Percentiles rank a stretch among this genome's conserved stretches.
phyloP scores from a whole-genome alignment of 2,329 filamentous ascomycete genomes.

The Furcasterigmium furcatum region DNA sequence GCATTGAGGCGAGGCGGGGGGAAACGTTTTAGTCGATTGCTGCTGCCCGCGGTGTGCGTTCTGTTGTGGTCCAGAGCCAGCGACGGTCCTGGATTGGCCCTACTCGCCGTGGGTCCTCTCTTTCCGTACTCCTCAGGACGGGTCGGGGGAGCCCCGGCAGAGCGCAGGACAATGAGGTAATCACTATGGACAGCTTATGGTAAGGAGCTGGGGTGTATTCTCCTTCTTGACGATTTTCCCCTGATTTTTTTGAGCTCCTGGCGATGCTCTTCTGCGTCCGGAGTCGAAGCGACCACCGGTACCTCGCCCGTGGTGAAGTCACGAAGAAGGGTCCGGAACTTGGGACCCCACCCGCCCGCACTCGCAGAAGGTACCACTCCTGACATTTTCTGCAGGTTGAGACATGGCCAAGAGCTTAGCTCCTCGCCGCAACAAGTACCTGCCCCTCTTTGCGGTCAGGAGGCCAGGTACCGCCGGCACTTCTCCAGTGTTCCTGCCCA shows the following conservation, averaged over 20 bases:
- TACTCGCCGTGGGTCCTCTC: not conserved
- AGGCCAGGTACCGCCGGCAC: not conserved
- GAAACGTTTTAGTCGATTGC: slow-evolving; percentile 7
- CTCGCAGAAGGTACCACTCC: not conserved
- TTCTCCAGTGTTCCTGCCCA: no score
- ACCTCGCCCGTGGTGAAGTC: not conserved
- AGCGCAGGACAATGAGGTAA: no score
- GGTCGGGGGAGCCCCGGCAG: not conserved
- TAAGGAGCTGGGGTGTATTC: no score
- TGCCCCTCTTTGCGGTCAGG: not conserved
- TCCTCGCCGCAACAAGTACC: not conserved
- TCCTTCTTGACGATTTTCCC: not conserved
- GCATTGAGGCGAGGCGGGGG: slow-evolving; percentile 12
- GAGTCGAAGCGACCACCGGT: not conserved
- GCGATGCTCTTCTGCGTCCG: no score
- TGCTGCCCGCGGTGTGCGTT: not conserved
- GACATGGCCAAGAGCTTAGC: not conserved
- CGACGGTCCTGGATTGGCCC: not conserved
- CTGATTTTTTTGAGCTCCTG: not conserved
- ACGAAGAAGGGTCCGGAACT: not conserved
- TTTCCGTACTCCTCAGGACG: not conserved
- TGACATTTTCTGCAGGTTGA: not conserved
- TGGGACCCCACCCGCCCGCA: not conserved
- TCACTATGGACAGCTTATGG: no score
- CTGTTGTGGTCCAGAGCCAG: not conserved